phyloP scores from a whole-genome alignment of 2,329 filamentous ascomycete genomes.

The Neoscytalidium dimidiatum region DNA sequence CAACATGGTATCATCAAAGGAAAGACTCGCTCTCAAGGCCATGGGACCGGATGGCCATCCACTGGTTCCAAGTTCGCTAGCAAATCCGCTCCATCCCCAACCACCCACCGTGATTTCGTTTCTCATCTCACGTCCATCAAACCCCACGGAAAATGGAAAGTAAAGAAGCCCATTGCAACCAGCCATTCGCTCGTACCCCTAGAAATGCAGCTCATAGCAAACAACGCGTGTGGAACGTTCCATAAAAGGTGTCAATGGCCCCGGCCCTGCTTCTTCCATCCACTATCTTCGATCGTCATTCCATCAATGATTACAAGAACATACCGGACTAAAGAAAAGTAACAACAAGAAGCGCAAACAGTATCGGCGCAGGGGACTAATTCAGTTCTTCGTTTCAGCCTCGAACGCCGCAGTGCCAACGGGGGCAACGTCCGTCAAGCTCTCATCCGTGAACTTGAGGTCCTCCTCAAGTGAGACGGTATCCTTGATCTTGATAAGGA shows the following conservation, averaged over 20 bases:
- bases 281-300: background rate
- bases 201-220: background rate
- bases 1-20: no score
- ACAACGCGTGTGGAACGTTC: conserved; percentile 22
- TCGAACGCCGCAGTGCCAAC: conserved; percentile 22
- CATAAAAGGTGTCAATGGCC: conserved; percentile 27
- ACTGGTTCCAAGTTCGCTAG: no score
- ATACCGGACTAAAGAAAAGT: background rate
- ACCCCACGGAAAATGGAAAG: background rate
- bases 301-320: background rate
- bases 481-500: conserved; percentile 78
- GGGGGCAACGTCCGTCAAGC: conserved; percentile 65
- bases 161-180: background rate
- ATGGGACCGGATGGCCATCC: no score
- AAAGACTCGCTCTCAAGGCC: no score
- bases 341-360: background rate
- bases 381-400: conserved; percentile 27
- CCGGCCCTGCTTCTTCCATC: background rate
- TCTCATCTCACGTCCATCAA: background rate
- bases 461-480: conserved; percentile 81
- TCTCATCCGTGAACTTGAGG: conserved; percentile 83
- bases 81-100: no score
- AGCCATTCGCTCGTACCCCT: background rate
- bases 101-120: background rate
- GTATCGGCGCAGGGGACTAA: conserved; percentile 9